Percentiles rank a stretch among this genome's conserved stretches.
Evolutionary conservation across 2,329 filamentous ascomycete species (phyloP).

Genomic region (Didymella pinodella): DNA sequence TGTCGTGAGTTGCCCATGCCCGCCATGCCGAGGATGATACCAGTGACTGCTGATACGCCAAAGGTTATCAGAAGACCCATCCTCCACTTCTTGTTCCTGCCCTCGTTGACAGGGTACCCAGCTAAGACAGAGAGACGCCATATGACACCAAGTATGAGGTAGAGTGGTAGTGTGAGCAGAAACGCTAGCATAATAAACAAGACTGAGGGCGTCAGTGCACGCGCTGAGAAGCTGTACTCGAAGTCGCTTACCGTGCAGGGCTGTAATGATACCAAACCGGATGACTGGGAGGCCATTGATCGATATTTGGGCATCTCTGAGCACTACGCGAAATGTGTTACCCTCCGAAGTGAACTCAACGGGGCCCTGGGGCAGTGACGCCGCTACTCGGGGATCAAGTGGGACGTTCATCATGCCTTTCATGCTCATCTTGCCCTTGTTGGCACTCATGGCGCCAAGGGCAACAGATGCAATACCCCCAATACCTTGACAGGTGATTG

Average conservation of each 20-base stretch:
- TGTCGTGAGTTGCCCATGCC: constrained; percentile 38
- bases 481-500: constrained; percentile 38
- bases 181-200: constrained; percentile 34
- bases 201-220: constrained; percentile 21
- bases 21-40: constrained; percentile 35
- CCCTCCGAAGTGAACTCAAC: constrained; percentile 36
- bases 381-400: constrained; percentile 30
- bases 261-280: constrained; percentile 33
- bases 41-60: constrained; percentile 25
- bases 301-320: constrained; percentile 27
- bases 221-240: not conserved
- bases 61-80: constrained; percentile 32
- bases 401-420: constrained; percentile 13
- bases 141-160: constrained; percentile 36
- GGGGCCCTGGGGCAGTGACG: constrained; percentile 33
- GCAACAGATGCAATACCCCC: constrained; percentile 35
- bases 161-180: constrained; percentile 37
- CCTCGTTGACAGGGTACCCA: constrained; percentile 34
- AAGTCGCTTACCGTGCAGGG: constrained; percentile 30
- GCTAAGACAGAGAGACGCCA: constrained; percentile 37
- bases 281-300: constrained; percentile 33
- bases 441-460: constrained; percentile 28
- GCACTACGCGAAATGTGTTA: constrained; percentile 34
- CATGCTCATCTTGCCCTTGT: constrained; percentile 21
- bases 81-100: constrained; percentile 39